phyloP scores from a whole-genome alignment of 805 yeast genomes.

The Candida cerambycidarum region DNA sequence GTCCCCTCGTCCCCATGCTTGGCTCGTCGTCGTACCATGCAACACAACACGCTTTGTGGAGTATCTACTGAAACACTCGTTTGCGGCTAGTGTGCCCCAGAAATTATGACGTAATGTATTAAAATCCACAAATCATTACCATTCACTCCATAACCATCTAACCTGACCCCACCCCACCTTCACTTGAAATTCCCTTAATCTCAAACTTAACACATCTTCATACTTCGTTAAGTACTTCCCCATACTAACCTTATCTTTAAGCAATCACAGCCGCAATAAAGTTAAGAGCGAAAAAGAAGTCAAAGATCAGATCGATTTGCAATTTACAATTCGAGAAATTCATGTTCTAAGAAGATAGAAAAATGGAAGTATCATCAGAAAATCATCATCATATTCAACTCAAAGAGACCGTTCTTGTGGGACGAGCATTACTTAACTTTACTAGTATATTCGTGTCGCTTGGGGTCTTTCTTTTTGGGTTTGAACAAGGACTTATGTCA shows the following conservation, averaged over 20 bases:
- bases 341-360: not conserved
- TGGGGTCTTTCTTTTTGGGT: constrained; percentile 46
- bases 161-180: no score
- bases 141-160: no score
- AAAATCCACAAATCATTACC: not conserved
- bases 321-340: no score
- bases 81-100: constrained; percentile 1
- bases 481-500: constrained; percentile 48
- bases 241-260: no score
- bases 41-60: no score
- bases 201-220: no score
- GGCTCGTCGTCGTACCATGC: no score
- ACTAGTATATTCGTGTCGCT: constrained; percentile 45
- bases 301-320: not conserved
- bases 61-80: not conserved
- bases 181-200: no score
- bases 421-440: constrained; percentile 39
- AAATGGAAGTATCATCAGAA: constrained; percentile 1
- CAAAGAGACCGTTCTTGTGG: constrained; percentile 40
- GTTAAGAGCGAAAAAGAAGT: not conserved
- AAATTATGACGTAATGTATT: not conserved
- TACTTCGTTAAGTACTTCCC: no score
- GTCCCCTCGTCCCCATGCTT: no score
- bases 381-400: constrained; percentile 24
- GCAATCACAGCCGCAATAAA: constrained; percentile 1